Conservation (phyloP, 169 alveolate species). For the Theileria annulata region DNA sequence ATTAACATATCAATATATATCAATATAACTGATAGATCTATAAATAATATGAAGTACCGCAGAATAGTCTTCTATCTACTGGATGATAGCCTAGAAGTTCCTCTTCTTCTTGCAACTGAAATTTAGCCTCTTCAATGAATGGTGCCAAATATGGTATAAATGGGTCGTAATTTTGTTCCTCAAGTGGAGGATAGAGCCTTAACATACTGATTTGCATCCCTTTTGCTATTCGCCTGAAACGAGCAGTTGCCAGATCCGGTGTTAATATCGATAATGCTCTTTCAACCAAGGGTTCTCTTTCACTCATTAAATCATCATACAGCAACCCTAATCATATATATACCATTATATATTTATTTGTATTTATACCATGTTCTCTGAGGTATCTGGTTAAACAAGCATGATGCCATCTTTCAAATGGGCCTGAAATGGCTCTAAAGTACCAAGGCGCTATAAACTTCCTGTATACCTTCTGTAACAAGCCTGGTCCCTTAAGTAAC, state of each 20-base stretch:
- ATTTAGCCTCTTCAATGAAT: constrained; percentile 86
- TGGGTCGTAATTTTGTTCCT: constrained; percentile 85
- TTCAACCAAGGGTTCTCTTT: constrained; percentile 83
- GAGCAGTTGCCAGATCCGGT: constrained; percentile 73
- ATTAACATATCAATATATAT: neutral
- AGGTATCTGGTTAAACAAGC: constrained; percentile 81
- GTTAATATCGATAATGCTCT: constrained; percentile 81
- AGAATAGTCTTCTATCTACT: constrained; percentile 76
- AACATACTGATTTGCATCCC: constrained; percentile 76
- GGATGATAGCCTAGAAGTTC: constrained; percentile 86
- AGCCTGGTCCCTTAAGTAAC: constrained; percentile 33
- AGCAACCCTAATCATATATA: constrained; percentile 70
- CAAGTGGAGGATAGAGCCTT: constrained; percentile 72
- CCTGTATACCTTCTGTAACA: constrained; percentile 42
- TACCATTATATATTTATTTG: neutral
- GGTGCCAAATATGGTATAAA: constrained; percentile 86
- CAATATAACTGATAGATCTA: neutral
- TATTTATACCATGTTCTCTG: constrained; percentile 78
- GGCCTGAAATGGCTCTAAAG: constrained; percentile 79
- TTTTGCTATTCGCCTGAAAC: constrained; percentile 81
- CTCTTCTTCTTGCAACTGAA: constrained; percentile 86
- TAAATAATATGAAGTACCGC: constrained; percentile 60
- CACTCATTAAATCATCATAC: constrained; percentile 82
- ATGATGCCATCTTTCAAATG: constrained; percentile 83
- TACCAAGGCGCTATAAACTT: constrained; percentile 77